Evolutionary conservation across 495 filamentous ascomycete genomes (phyloP).

Genomic region (Acidomyces sp.): DNA sequence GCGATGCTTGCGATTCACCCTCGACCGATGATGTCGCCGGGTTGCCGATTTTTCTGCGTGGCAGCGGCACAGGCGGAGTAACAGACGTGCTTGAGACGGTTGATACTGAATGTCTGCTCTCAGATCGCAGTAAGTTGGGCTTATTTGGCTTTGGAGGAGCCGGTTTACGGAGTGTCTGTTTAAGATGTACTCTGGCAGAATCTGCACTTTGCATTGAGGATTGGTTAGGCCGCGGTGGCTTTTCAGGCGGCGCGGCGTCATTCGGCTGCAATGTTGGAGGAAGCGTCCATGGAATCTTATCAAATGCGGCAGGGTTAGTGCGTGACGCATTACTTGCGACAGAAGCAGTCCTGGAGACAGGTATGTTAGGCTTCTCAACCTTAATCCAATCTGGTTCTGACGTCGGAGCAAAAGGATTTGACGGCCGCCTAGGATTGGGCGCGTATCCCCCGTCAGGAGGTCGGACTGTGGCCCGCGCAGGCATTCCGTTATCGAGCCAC

Average conservation of each 20-base stretch:
- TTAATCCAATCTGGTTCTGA: slow-evolving; percentile 69
- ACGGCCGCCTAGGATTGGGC: slow-evolving; percentile 56
- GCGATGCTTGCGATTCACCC: background rate
- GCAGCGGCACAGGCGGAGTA: slow-evolving; percentile 12
- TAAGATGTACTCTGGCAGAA: slow-evolving; percentile 3
- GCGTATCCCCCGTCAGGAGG: slow-evolving; percentile 48
- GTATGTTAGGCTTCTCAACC: slow-evolving; percentile 25
- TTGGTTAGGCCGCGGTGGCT: slow-evolving; percentile 6
- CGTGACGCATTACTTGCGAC: slow-evolving; percentile 11
- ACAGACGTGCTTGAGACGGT: slow-evolving; percentile 6
- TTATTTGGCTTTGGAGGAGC: slow-evolving; percentile 32
- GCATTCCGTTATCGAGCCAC: slow-evolving; percentile 82
- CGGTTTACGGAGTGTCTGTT: slow-evolving; percentile 26
- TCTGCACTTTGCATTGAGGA: slow-evolving; percentile 3
- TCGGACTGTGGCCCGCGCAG: slow-evolving; percentile 56
- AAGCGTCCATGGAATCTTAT: background rate
- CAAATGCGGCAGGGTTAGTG: background rate
- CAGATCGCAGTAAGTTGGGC: slow-evolving; percentile 24
- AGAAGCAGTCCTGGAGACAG: slow-evolving; percentile 8
- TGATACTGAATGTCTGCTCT: slow-evolving; percentile 6
- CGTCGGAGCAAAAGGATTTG: slow-evolving; percentile 66
- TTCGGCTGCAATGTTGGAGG: slow-evolving; percentile 1
- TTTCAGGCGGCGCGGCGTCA: slow-evolving; percentile 6
- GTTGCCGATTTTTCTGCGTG: slow-evolving; percentile 5
- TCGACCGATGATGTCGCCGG: background rate